phyloP scores from a whole-genome alignment of 1,139 yeast species.

The Taphrina populina region DNA sequence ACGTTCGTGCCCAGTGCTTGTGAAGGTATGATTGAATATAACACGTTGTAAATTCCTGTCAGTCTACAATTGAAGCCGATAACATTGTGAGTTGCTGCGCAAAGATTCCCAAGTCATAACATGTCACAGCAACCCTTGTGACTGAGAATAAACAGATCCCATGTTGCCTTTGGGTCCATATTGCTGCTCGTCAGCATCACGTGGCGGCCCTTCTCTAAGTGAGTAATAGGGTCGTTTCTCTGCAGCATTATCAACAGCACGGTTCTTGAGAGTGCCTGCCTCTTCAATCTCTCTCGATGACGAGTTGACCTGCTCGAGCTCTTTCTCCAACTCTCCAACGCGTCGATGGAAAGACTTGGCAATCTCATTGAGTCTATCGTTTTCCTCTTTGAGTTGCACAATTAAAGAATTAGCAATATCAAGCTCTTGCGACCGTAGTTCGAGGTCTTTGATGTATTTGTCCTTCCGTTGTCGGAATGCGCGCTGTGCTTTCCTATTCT shows the following conservation, averaged over 20 bases:
- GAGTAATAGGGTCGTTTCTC: conserved; percentile 17
- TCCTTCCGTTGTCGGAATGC: conserved; percentile 96
- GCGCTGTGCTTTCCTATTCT: conserved; percentile 94
- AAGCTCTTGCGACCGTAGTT: conserved; percentile 42
- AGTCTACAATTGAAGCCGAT: no score
- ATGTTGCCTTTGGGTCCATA: conserved; percentile 8
- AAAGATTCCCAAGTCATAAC: neutral
- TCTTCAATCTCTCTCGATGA: neutral
- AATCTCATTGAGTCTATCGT: conserved; percentile 44
- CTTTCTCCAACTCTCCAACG: conserved; percentile 20
- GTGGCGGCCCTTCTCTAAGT: conserved; percentile 4
- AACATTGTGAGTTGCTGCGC: no score
- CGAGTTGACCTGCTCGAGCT: conserved; percentile 11
- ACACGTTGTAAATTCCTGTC: no score
- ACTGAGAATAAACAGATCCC: conserved; percentile 15
- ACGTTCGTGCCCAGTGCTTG: no score
- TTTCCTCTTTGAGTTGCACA: conserved; percentile 57
- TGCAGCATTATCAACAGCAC: neutral
- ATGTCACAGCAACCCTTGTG: conserved; percentile 5
- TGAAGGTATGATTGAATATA: no score
- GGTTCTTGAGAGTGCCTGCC: neutral
- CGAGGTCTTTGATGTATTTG: conserved; percentile 78
- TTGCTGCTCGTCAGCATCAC: conserved; percentile 9
- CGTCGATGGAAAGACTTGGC: conserved; percentile 29
- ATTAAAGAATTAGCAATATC: conserved; percentile 55